Conservation (phyloP, 2,329 filamentous ascomycete species). For the Waltergamsia citrina region DNA sequence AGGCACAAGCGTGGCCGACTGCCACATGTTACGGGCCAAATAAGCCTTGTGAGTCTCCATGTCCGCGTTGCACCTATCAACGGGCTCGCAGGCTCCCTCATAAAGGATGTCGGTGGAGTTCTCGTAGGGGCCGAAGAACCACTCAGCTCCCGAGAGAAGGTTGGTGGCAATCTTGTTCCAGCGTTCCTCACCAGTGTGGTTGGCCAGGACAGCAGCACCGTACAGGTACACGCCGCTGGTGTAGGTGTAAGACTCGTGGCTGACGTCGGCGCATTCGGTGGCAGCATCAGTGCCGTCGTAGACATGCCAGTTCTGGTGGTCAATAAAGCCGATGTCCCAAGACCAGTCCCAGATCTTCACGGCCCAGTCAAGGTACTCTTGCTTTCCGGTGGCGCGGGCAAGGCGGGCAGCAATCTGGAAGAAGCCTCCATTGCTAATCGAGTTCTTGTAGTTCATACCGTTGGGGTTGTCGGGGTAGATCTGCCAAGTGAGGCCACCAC, state of each 20-base stretch:
- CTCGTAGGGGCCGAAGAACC: slow-evolving; percentile 43
- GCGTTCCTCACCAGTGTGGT: slow-evolving; percentile 40
- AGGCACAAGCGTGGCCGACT: slow-evolving; percentile 46
- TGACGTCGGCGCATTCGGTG: slow-evolving; percentile 41
- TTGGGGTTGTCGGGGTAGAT: slow-evolving; percentile 65
- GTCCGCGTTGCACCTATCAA: slow-evolving; percentile 48
- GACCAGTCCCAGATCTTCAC: slow-evolving; percentile 49
- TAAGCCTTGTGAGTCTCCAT: slow-evolving; percentile 62
- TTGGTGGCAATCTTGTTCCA: slow-evolving; percentile 45
- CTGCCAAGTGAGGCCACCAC: slow-evolving; percentile 72
- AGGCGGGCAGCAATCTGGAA: slow-evolving; percentile 48
- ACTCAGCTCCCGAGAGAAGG: slow-evolving; percentile 40
- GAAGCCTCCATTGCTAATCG: slow-evolving; percentile 39
- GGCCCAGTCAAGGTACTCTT: slow-evolving; percentile 46
- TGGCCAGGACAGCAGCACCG: slow-evolving; percentile 46
- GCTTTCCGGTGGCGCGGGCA: slow-evolving; percentile 48
- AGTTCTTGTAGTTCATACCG: slow-evolving; percentile 77
- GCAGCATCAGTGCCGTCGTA: slow-evolving; percentile 45
- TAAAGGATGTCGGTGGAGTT: slow-evolving; percentile 52
- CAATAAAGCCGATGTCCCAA: slow-evolving; percentile 36
- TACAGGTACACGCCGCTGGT: slow-evolving; percentile 56
- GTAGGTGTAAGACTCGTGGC: slow-evolving; percentile 45
- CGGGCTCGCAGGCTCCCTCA: slow-evolving; percentile 56
- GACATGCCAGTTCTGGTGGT: slow-evolving; percentile 43
- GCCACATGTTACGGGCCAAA: slow-evolving; percentile 54